Conservation (phyloP, 2,329 filamentous ascomycete species). For the Colletotrichum destructivum region DNA sequence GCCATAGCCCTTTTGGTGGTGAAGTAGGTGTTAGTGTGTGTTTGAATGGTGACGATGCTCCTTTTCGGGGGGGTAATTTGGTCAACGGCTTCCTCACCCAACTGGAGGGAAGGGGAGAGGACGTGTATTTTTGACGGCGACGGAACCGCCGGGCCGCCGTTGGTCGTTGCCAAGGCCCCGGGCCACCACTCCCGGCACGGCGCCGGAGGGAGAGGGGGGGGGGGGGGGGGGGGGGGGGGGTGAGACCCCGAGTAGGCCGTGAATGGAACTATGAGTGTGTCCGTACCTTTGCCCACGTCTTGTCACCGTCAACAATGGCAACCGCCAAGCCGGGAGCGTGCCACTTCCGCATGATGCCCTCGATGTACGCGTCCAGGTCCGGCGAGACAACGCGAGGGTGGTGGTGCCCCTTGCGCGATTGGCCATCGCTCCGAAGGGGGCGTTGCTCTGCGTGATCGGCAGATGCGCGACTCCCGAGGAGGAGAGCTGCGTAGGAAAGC, state of each 20-base stretch:
- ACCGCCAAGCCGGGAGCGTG: constrained; percentile 60
- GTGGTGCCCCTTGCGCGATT: not conserved
- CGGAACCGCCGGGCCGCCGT: too few relatives aligned
- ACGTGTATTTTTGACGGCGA: not conserved
- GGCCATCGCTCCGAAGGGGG: not conserved
- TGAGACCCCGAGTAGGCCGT: not conserved
- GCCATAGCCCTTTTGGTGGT: constrained; percentile 54
- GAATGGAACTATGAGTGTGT: not conserved
- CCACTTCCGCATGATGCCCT: constrained; percentile 52
- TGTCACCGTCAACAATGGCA: constrained; percentile 56
- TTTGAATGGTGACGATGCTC: too few relatives aligned
- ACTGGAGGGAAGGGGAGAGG: too few relatives aligned
- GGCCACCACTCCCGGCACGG: not conserved
- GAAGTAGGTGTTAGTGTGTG: too few relatives aligned
- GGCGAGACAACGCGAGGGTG: constrained; percentile 1
- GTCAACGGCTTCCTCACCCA: too few relatives aligned
- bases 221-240: too few relatives aligned
- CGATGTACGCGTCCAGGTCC: constrained; percentile 39
- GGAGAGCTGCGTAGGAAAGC: not conserved
- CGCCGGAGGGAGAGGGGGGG: not conserved
- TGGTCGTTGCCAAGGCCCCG: not conserved
- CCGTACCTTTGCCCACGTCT: constrained; percentile 53
- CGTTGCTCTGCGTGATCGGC: not conserved
- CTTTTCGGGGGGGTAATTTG: too few relatives aligned
- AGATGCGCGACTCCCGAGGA: not conserved